Evolutionary conservation across 164 flowering plant species (phyloP), one percentile per base, ranked within the genome.

Genomic region (Warburgia ugandensis): DNA sequence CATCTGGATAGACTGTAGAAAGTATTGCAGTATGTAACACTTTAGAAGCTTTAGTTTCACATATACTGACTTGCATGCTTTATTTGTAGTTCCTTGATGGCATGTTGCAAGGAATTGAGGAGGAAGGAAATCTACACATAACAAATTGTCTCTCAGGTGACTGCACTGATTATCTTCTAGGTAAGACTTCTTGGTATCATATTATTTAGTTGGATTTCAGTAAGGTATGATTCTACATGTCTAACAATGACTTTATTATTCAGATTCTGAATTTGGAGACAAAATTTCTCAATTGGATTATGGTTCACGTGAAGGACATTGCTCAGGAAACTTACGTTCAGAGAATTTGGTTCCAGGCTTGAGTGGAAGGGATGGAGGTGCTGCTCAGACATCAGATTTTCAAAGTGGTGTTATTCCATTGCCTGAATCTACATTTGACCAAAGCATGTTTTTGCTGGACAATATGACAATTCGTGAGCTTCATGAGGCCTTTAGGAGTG

Each of bases 121-220:
- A 48, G 49, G 71, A 53, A 31, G 84, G 59, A 56, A 67, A 65
- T 59, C 44, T 73, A 57, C 69, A 65, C 61, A 73, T 52, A 55
- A 49, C 68, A 35, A 45, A 69, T 60, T 73, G 59, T 28, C 61
- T 76, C 19, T 63, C 80, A 41, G 48, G 57, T 50, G 55, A 62
- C 20, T 76, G 74, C 58, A 80, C 76, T 52, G 85, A 83, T 51
- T 76, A 65, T 63, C 73, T 82, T 48, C 61, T 78, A 47, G 91
- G 87, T 78, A 62, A 64, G 56, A 35, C 19, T 49, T 32, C 6
- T 13, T 26, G 19, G 14, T 29, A 13, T 55, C 20, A 31, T 44
- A 5, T 51, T 26, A 39, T 5, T 26, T 50, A n/a, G 28, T n/a
- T 27, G 27, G 6, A 11, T 17, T 32, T 35, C 12, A 3, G 4